Evolutionary conservation across 2,329 filamentous ascomycete genomes (phyloP).

Genomic region (Pseudopithomyces chartarum): DNA sequence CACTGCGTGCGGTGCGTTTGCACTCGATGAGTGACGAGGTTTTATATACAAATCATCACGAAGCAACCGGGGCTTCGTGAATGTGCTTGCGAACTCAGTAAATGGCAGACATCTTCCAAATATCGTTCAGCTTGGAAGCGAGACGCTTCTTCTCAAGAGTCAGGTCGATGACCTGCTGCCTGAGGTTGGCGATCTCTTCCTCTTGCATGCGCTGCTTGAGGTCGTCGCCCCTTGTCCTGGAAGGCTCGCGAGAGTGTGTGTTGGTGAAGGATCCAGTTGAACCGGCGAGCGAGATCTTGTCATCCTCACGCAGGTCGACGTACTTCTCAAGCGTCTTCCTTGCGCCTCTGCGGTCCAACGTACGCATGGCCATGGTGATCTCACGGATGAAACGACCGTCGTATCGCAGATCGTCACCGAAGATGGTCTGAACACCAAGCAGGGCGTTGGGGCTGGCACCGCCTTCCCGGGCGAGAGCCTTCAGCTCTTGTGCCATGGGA

Average conservation of each 20-base stretch:
- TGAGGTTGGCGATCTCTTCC: constrained; percentile 4
- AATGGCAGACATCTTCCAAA: constrained; percentile 3
- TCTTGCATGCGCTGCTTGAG: constrained; percentile 2
- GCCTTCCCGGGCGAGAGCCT: constrained; percentile 25
- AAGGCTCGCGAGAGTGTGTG: not conserved
- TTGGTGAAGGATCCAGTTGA: not conserved
- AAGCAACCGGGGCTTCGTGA: not conserved
- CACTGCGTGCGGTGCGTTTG: not conserved
- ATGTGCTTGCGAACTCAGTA: not conserved
- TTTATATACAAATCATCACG: not conserved
- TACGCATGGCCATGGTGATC: constrained; percentile 24
- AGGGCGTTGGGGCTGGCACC: constrained; percentile 19
- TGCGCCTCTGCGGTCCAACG: constrained; percentile 5
- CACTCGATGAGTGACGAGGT: not conserved
- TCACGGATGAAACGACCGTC: constrained; percentile 33
- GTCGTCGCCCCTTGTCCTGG: not conserved
- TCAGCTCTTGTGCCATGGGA: constrained; percentile 32
- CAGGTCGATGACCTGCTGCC: constrained; percentile 4
- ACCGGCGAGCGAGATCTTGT: not conserved
- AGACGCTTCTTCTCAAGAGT: constrained; percentile 7
- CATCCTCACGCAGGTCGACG: constrained; percentile 4
- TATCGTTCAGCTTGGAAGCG: constrained; percentile 2
- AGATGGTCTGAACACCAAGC: constrained; percentile 25
- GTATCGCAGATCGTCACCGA: constrained; percentile 32
- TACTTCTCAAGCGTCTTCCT: constrained; percentile 7